phyloP scores from a whole-genome alignment of 73 alveolate species.

The Paramecium bursaria region DNA sequence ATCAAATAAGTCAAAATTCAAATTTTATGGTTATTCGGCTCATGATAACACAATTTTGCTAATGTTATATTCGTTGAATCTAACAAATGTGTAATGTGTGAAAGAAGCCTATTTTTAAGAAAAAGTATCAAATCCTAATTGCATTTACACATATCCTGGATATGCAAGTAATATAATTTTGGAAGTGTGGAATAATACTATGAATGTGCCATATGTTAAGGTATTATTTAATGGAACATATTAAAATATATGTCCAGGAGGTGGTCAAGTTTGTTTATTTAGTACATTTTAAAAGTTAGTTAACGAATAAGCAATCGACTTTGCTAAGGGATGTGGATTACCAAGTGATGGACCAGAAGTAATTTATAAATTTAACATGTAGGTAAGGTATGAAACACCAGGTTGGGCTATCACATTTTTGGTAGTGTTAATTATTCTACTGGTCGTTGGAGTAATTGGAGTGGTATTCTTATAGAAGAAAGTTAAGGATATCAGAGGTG shows the following conservation, averaged over 20 bases:
- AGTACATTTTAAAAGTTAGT: neutral
- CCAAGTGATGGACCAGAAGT: neutral
- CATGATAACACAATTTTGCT: no score
- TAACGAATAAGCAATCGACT: neutral
- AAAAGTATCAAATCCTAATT: neutral
- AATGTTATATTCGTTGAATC: no score
- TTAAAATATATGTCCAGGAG: neutral
- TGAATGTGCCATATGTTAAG: slow-evolving; percentile 22
- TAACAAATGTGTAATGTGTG: no score
- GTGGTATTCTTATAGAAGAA: no score
- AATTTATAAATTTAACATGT: no score
- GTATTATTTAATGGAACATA: slow-evolving; percentile 37
- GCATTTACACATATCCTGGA: slow-evolving; percentile 44
- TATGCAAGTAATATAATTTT: slow-evolving; percentile 3
- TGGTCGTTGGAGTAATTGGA: no score
- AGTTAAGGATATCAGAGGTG: no score
- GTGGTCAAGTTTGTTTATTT: neutral
- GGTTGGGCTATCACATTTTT: slow-evolving; percentile 38
- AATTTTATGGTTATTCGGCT: no score
- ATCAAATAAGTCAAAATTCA: no score
- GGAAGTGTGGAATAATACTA: slow-evolving; percentile 39
- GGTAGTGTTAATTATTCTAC: no score
- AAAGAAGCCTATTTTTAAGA: slow-evolving; percentile 30
- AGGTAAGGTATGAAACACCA: slow-evolving; percentile 3
- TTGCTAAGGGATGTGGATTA: slow-evolving; percentile 8